Base-by-base conservation (phyloP, 108 stramenopile genomes). In the Skeletonema tropicum region DNA sequence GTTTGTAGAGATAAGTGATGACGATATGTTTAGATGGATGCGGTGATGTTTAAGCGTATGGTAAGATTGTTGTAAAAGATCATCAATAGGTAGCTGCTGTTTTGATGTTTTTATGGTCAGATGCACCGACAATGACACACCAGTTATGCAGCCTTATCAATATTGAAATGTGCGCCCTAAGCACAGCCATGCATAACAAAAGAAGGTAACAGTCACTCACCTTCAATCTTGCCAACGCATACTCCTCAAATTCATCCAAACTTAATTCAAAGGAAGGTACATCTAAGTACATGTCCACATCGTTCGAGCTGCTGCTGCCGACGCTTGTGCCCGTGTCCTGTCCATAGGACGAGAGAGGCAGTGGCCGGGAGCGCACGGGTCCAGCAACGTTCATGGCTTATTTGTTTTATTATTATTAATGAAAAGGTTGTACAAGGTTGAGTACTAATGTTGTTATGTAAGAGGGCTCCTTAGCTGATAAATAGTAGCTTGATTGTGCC, bases 191-290 rank as follows among this genome's bases (percentile, higher is more conserved):
- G 36, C 64, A 73, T 11, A 0, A 38, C 8, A 2, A 49, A 42
- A 62, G 30, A 11, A 45, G 10, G 0, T 13, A 52, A 3, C 5
- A 33, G 29, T 32, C 11, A 63, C 88, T 19, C 52, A 92, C 92
- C 90, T 94, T 94, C 76, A 94, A 85, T 23, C 94, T 75, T 55
- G 92, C 90, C 57, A 94, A 81, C 3, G 94, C 94, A 79, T 79
- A 92, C 41, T 92, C 91, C 69, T 94, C 94, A 89, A 94, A 94
- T 45, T 92, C 89, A 67, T 94, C 94, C 60, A 94, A 66, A 70
- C 83, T 87, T 60, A 94, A 75, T 83, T 94, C 94, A 52, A 86
- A 75, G 8, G 78, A 75, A 15, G 83, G 83, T 23, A 79, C 58
- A 29, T 83, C 83, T 9, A 68, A 55, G 23, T 83, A 83, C 77